Evolutionary conservation across 768 basidiomycete genomes (phyloP).

Genomic region (Hemileccinum impolitum): DNA sequence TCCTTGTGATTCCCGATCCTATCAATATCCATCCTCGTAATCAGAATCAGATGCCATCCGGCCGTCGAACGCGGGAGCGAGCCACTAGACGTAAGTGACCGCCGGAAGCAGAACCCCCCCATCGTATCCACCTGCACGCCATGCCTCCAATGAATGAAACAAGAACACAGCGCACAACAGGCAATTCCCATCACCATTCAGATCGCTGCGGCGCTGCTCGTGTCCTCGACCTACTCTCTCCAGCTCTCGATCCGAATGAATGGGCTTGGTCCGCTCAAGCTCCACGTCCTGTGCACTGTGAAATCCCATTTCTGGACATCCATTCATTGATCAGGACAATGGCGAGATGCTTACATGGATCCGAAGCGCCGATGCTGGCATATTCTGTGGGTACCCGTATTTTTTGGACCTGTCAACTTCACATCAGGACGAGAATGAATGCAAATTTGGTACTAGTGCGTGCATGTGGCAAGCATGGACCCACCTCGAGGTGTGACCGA

Average conservation of each 20-base stretch:
- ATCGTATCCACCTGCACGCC: slow-evolving; percentile 1
- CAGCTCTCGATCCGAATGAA: slow-evolving; percentile 14
- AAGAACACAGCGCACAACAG: too few relatives aligned
- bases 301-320: slow-evolving; percentile 11
- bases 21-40: slow-evolving; percentile 21
- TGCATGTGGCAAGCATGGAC: slow-evolving; percentile 33
- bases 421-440: slow-evolving; percentile 27
- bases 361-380: slow-evolving; percentile 21
- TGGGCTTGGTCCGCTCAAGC: slow-evolving; percentile 25
- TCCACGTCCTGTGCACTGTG: slow-evolving; percentile 30
- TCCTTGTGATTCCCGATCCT: slow-evolving; percentile 18
- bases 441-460: slow-evolving; percentile 27
- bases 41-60: slow-evolving; percentile 9
- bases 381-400: slow-evolving; percentile 24
- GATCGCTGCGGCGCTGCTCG: slow-evolving; percentile 16
- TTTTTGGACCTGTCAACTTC: slow-evolving; percentile 15
- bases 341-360: slow-evolving; percentile 4
- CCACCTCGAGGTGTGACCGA: slow-evolving; percentile 37
- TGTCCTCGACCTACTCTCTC: slow-evolving; percentile 8
- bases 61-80: slow-evolving; percentile 31
- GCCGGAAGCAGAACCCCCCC: slow-evolving; percentile 23
- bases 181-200: slow-evolving; percentile 11
- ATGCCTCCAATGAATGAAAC: slow-evolving; percentile 19
- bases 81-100: slow-evolving; percentile 31
- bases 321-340: slow-evolving; percentile 18